A percentile compares a stretch with the other conserved stretches of the same genome.
Conservation (phyloP, 805 yeast genomes). For the Lachancea fermentati region DNA sequence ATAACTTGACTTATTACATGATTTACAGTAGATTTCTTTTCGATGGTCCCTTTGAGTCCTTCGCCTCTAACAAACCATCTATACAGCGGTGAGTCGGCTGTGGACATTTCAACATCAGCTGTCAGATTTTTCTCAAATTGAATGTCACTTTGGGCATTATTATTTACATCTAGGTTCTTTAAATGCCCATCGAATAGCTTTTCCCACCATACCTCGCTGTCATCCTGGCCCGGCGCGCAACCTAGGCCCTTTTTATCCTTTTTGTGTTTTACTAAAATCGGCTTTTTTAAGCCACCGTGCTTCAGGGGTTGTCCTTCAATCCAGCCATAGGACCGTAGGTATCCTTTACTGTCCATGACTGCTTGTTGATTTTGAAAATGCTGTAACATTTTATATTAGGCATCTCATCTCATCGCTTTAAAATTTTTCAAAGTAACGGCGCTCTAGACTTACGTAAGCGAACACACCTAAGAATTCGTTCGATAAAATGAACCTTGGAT, state of each 20-base stretch:
- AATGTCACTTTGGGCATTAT: conserved; percentile 33
- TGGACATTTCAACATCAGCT: conserved; percentile 38
- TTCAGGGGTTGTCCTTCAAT: conserved; percentile 80
- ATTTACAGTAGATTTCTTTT: conserved; percentile 25
- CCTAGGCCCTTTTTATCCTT: conserved; percentile 90
- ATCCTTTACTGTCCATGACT: conserved; percentile 67
- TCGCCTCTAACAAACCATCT: conserved; percentile 85
- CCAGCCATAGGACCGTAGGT: conserved; percentile 84
- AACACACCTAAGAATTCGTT: not conserved
- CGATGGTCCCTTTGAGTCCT: conserved; percentile 72
- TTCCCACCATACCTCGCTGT: conserved; percentile 96
- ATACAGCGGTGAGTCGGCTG: conserved; percentile 66
- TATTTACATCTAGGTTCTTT: conserved; percentile 60
- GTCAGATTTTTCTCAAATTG: conserved; percentile 52
- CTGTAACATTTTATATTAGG: not conserved
- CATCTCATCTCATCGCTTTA: conserved; percentile 7
- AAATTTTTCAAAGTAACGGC: conserved; percentile 3
- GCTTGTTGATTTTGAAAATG: not conserved
- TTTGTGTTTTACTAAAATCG: conserved; percentile 85
- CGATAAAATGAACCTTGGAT: not conserved
- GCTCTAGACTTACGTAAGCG: not conserved
- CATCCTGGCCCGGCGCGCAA: conserved; percentile 55
- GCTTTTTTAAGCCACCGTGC: conserved; percentile 75
- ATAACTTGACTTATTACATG: conserved; percentile 9
- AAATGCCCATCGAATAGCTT: conserved; percentile 89